Evolutionary conservation across 2,329 filamentous ascomycete species (phyloP), one percentile per base, ranked within the genome.

Genomic region (Graphilbum fragrans): DNA sequence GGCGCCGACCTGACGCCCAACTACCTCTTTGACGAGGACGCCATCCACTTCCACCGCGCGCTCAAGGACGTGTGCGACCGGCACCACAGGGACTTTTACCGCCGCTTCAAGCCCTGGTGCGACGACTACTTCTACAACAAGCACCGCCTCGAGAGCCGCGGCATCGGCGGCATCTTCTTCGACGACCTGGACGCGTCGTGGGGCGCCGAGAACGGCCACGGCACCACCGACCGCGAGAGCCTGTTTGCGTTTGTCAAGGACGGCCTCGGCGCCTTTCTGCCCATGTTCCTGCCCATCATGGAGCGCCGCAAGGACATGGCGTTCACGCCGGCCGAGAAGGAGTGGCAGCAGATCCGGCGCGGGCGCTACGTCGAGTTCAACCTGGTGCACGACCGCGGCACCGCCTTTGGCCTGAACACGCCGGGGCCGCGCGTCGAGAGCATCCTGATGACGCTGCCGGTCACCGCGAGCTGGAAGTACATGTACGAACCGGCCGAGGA

Each of bases 281-380:
- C 92, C 1, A 82, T 82, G 0, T 98, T 96, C 56, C 54, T 95
- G 2, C 90, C 92, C 22, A 94, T 98, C 50, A 71, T 98, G 45
- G 74, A 87, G 56, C 80, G 73, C 58, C 71, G 92, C 51, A 96
- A 94, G 67, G 83, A 94, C 53, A 87, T 95, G 86, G 79, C 85
- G 0, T 98, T 78, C 54, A 88, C 78, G 0, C 80, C 82, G 37
- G 71, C 80, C 51, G 84, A 95, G 65, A 95, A 94, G 68, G 77
- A 85, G 50, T 98, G 92, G 92, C 92, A 98, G 66, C 92, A 96
- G 66, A 70, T 98, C 47, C 75, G 92, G 38, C 70, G 92, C 49
- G 92, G 92, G n/a, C 74, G 87, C 54, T 98, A 98, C 58, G 92
- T 98, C 48, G 92, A 98, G 64, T 98, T 98, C 63, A 98, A 98